Base-by-base conservation (phyloP, 140 eudicot species). In the Senecio squalidus region DNA sequence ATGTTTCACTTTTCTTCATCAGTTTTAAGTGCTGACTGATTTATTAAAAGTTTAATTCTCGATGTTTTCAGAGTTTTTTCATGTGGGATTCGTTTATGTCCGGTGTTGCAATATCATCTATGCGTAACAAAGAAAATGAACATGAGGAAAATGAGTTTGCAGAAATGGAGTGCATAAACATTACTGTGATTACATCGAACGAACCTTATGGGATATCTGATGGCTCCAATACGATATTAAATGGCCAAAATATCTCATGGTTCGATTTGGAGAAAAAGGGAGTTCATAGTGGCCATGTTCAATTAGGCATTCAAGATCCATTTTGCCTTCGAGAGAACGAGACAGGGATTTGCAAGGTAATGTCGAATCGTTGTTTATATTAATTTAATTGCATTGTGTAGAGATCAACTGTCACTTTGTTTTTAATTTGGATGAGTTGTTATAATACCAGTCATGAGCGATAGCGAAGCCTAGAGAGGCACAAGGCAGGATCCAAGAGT, bases 201-300 rank as follows among this genome's bases (percentile, higher is more conserved):
- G 21, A 70, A 56, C 97, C 97, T 26, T 85, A 85, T 70, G 93
- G 86, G 41, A 53, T 71, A 77, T 73, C 82, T 11, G 93, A 89
- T 69, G 84, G 95, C 63, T 89, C 97, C 33, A 89, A 89, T 65
- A 69, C 95, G 6, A 64, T 85, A 66, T 85, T 82, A 38, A 68
- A 80, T 62, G 96, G 77, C 7, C 73, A 33, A 5, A 61, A 59
- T 52, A 63, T 30, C 41, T 77, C 86, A 0, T 80, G 46, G 18
- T 82, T 82, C 60, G 57, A 66, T 51, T 72, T 77, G 66, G 20
- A 1, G 44, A 75, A 70, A 34, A 58, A 70, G 70, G 95, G 93
- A 55, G 89, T 89, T 69, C 97, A 89, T 59, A 85, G 97, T 23
- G 97, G 97, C 36, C 97, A 89, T 75, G 89, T 89, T 67, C 93